A percentile compares a stretch with the other conserved stretches of the same genome.
phyloP scores from a whole-genome alignment of 441 rosid genomes.

The Gossypium aridum region DNA sequence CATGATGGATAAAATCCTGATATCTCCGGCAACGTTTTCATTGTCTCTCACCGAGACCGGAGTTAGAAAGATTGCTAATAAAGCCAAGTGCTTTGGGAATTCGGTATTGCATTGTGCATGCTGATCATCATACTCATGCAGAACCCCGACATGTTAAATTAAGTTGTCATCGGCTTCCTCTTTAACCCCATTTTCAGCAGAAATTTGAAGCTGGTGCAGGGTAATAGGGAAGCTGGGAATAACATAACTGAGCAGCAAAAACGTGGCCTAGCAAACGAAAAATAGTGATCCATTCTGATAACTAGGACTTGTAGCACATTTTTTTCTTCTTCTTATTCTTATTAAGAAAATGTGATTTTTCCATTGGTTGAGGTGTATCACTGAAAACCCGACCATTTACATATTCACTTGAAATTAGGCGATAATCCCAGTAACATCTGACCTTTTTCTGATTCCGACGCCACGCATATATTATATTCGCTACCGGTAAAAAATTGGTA shows the following conservation, averaged over 20 bases:
- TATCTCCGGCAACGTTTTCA: slow-evolving; percentile 51
- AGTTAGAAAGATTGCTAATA: slow-evolving; percentile 34
- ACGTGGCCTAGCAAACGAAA: background rate
- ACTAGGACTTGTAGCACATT: background rate
- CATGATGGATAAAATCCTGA: slow-evolving; percentile 70
- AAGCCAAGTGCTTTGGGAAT: slow-evolving; percentile 61
- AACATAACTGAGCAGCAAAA: background rate
- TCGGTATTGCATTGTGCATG: slow-evolving; percentile 53
- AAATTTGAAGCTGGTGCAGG: background rate
- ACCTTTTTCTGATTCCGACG: too few relatives aligned
- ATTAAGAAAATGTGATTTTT: background rate
- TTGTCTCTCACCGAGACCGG: slow-evolving; percentile 34
- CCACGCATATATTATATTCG: too few relatives aligned
- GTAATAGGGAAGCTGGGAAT: background rate
- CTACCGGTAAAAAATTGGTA: too few relatives aligned
- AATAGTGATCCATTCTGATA: background rate
- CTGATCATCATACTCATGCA: slow-evolving; percentile 20
- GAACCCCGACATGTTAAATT: background rate
- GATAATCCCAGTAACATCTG: too few relatives aligned
- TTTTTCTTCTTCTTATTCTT: background rate
- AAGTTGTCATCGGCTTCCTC: background rate
- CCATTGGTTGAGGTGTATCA: background rate
- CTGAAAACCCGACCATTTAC: background rate
- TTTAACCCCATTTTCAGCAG: background rate
- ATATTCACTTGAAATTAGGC: too few relatives aligned